Evolutionary conservation across 345 rosid species (phyloP).

Genomic region (Sonneratia alba): DNA sequence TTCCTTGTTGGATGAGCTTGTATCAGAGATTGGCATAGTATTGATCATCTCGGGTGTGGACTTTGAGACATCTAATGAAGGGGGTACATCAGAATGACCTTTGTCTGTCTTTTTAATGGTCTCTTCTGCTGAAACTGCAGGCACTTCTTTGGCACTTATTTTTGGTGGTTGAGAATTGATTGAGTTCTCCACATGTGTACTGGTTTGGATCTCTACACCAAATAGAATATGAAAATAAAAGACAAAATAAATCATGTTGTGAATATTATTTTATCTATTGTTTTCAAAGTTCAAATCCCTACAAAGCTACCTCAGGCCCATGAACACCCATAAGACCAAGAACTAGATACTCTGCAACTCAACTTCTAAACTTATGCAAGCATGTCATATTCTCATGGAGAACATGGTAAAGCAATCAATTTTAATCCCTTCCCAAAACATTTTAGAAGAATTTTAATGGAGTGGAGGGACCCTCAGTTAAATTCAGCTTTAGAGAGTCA

Average conservation of each 20-base stretch:
- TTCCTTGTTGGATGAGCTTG: constrained; percentile 8
- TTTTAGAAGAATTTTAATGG: too few species aligned
- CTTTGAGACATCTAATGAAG: constrained; percentile 6
- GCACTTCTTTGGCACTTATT: constrained; percentile 10
- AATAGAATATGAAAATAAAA: not conserved
- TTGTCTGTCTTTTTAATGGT: constrained; percentile 8
- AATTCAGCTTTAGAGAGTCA: too few species aligned
- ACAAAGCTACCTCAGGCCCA: too few species aligned
- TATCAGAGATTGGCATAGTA: not conserved
- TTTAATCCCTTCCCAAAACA: too few species aligned
- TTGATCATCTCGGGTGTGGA: constrained; percentile 2
- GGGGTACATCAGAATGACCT: not conserved
- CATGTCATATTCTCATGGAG: too few species aligned
- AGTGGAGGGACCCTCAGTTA: too few species aligned
- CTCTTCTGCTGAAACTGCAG: constrained; percentile 9
- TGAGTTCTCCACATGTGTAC: constrained; percentile 4
- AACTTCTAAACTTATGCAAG: too few species aligned
- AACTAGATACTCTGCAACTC: too few species aligned
- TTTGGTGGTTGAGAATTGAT: constrained; percentile 10
- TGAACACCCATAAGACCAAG: too few species aligned
- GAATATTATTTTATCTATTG: too few species aligned
- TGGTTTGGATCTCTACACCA: constrained; percentile 13
- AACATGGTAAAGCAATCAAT: too few species aligned
- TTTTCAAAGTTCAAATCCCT: too few species aligned
- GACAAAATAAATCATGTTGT: not conserved